Percentiles rank a stretch among this genome's conserved stretches.
These are phyloP conservation scores for Corinectria fuckeliana DNA, from an alignment of 2,329 filamentous ascomycete species.

Conservation along the genomic window DNA sequence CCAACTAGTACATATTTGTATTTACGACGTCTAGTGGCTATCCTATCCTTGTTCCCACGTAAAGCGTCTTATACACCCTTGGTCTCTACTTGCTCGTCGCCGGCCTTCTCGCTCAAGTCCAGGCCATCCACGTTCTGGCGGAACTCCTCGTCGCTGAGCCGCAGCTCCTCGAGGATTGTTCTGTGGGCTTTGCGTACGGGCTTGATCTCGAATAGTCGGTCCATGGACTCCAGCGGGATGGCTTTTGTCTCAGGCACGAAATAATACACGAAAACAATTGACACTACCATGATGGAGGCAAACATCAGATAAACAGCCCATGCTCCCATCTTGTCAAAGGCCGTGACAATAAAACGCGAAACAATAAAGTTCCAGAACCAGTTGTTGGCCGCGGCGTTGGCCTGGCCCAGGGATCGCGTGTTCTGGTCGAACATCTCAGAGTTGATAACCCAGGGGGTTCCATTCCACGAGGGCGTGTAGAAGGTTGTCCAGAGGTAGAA, in stretches of 20 bases:
- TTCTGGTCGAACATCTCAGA: conserved; percentile 78
- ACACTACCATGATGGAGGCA: conserved; percentile 65
- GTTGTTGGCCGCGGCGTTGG: conserved; percentile 73
- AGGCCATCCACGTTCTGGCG: conserved; percentile 39
- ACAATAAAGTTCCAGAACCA: conserved; percentile 78
- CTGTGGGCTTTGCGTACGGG: conserved; percentile 53
- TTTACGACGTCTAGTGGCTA: too few relatives aligned
- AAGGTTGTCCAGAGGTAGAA: conserved; percentile 64
- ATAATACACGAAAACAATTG: conserved; percentile 66
- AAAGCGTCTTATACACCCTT: conserved; percentile 9
- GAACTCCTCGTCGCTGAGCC: conserved; percentile 43
- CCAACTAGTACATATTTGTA: neutral
- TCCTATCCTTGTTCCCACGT: neutral
- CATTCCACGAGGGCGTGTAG: conserved; percentile 77
- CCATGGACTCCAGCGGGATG: conserved; percentile 69
- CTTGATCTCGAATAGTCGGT: conserved; percentile 62
- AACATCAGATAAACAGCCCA: conserved; percentile 76
- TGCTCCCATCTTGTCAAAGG: conserved; percentile 63
- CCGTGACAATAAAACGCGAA: conserved; percentile 70
- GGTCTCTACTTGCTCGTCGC: conserved; percentile 35
- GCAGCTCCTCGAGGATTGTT: conserved; percentile 52
- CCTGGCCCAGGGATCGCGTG: conserved; percentile 68
- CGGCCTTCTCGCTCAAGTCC: conserved; percentile 39
- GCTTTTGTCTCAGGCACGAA: conserved; percentile 71
- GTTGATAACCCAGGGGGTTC: conserved; percentile 78